Evolutionary conservation across 176 grass and related monocot genomes (phyloP).

Genomic region (Phragmites australis): DNA sequence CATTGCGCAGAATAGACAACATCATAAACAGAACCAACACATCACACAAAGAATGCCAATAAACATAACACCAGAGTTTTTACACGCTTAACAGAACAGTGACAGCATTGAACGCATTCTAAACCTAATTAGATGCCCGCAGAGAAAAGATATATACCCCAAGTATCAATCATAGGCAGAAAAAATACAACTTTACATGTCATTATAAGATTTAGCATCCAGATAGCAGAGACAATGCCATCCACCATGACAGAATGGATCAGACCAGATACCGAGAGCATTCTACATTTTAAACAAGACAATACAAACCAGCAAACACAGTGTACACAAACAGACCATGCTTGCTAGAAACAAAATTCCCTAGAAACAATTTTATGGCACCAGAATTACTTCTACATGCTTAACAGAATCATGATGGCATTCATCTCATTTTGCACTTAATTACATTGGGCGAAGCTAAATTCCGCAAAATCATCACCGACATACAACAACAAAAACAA

Average conservation of each 20-base stretch:
- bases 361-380: not conserved
- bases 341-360: not conserved
- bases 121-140: not conserved
- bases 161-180: not conserved
- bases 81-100: not conserved
- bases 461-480: not conserved
- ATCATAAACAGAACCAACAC: not conserved
- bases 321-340: not conserved
- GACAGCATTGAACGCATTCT: not conserved
- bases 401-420: not conserved
- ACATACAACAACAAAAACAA: not conserved
- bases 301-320: not conserved
- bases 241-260: not conserved
- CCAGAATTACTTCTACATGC: not conserved
- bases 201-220: not conserved
- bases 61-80: not conserved
- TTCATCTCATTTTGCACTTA: not conserved
- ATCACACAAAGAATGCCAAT: not conserved
- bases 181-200: not conserved
- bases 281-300: not conserved
- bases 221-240: not conserved
- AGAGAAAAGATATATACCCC: not conserved
- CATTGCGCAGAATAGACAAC: not conserved
- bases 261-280: too few species aligned
- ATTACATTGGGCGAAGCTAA: not conserved